Evolutionary conservation across 2,329 filamentous ascomycete genomes (phyloP).

Genomic region (Fusarium miscanthi): DNA sequence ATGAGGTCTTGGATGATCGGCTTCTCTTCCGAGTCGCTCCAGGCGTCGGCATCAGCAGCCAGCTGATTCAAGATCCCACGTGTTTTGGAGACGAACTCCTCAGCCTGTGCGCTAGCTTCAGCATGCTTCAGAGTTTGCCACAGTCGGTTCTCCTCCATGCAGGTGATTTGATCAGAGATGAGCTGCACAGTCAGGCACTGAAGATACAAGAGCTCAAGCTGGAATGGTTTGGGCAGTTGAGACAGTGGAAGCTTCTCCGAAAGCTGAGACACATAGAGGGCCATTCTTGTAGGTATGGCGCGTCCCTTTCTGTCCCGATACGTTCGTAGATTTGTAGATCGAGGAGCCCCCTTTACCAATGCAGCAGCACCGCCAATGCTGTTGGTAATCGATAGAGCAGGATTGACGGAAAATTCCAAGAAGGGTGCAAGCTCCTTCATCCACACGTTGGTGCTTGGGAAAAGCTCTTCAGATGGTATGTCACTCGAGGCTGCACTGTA

Average conservation of each 20-base stretch:
- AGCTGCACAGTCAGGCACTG: constrained; percentile 63
- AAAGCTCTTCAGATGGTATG: constrained; percentile 57
- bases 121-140: constrained; percentile 57
- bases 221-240: constrained; percentile 54
- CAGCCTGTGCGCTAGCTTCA: constrained; percentile 53
- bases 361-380: constrained; percentile 76
- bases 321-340: constrained; percentile 47
- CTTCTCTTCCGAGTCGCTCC: constrained; percentile 52
- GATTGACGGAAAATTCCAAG: constrained; percentile 63
- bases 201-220: constrained; percentile 63
- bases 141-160: constrained; percentile 56
- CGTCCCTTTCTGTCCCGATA: constrained; percentile 74
- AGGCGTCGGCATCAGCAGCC: constrained; percentile 50
- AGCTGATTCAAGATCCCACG: constrained; percentile 52
- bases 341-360: constrained; percentile 59
- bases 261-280: constrained; percentile 73
- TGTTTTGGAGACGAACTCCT: constrained; percentile 56
- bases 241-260: constrained; percentile 57
- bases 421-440: constrained; percentile 67
- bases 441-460: constrained; percentile 76
- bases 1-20: constrained; percentile 58
- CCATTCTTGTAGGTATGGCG: constrained; percentile 80
- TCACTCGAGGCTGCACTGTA: constrained; percentile 48
- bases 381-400: constrained; percentile 79
- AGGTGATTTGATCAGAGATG: constrained; percentile 64